Evolutionary conservation across 176 grass and related monocot genomes (phyloP).

Genomic region (Paspalum vaginatum): DNA sequence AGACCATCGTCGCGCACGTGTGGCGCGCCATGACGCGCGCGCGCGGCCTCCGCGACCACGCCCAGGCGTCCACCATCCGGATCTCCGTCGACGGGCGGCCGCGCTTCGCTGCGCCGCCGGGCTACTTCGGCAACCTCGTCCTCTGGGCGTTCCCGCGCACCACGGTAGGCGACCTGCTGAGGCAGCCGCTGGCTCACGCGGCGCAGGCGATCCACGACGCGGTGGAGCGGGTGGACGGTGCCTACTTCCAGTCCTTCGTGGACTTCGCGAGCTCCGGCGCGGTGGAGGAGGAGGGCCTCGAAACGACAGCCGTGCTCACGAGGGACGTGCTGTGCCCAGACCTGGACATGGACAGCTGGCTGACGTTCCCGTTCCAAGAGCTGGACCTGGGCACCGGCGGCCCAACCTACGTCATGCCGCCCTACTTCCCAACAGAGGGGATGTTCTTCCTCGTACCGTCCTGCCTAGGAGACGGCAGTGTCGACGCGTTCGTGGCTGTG

Average conservation of each 20-base stretch:
- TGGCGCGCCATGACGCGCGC: neutral
- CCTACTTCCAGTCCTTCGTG: slow-evolving; percentile 65
- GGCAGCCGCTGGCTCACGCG: neutral
- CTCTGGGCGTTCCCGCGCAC: neutral
- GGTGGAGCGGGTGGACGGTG: neutral
- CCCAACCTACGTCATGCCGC: slow-evolving; percentile 64
- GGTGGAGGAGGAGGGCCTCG: slow-evolving; percentile 49
- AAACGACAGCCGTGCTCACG: slow-evolving; percentile 41
- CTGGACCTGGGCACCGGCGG: slow-evolving; percentile 62
- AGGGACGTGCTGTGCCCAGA: slow-evolving; percentile 48
- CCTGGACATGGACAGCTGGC: slow-evolving; percentile 72
- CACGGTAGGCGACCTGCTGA: neutral
- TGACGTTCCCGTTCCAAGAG: slow-evolving; percentile 60
- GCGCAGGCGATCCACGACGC: neutral
- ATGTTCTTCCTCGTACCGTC: slow-evolving; percentile 63
- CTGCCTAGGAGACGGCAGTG: slow-evolving; percentile 56
- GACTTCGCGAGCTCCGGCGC: slow-evolving; percentile 60
- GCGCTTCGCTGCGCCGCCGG: neutral
- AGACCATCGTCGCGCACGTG: neutral
- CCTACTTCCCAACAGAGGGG: slow-evolving; percentile 62
- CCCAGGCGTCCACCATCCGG: slow-evolving; percentile 37
- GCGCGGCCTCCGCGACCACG: slow-evolving; percentile 23
- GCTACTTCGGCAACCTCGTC: neutral
- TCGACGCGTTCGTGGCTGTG: slow-evolving; percentile 66
- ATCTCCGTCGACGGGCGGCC: slow-evolving; percentile 53